A percentile compares a stretch with the other conserved stretches of the same genome.
phyloP scores from a whole-genome alignment of 805 yeast species.

The Candida tallmaniae region DNA sequence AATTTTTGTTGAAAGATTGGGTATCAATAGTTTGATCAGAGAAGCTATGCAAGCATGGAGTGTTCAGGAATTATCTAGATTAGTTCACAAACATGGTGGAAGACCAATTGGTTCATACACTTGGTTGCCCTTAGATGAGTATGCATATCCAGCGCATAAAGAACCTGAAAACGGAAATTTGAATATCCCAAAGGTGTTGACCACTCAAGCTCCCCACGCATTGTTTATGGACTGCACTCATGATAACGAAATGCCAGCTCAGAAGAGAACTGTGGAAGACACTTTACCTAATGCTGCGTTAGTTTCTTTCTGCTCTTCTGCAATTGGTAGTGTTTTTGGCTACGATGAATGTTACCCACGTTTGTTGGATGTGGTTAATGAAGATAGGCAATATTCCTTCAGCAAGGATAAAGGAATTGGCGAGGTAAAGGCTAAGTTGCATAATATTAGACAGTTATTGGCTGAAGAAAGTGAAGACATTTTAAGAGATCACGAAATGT shows the following conservation, averaged over 20 bases:
- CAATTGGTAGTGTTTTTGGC: constrained; percentile 92
- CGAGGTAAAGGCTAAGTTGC: constrained; percentile 57
- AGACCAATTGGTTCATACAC: constrained; percentile 89
- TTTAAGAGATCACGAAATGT: constrained; percentile 69
- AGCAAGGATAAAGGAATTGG: constrained; percentile 62
- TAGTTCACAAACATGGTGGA: constrained; percentile 92
- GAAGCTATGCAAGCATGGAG: constrained; percentile 98
- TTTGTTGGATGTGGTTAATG: constrained; percentile 75
- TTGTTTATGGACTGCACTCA: constrained; percentile 97
- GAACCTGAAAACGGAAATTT: constrained; percentile 34
- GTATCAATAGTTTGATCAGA: constrained; percentile 82
- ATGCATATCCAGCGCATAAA: constrained; percentile 58
- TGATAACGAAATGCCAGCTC: constrained; percentile 86
- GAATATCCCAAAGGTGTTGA: constrained; percentile 61
- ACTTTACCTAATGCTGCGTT: constrained; percentile 93
- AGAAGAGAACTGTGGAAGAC: constrained; percentile 89
- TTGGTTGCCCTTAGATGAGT: constrained; percentile 72
- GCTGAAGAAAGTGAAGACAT: constrained; percentile 56
- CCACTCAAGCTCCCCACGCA: constrained; percentile 82
- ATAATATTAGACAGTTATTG: constrained; percentile 53
- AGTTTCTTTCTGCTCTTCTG: constrained; percentile 88
- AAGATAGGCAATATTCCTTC: constrained; percentile 58
- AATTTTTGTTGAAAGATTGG: constrained; percentile 84
- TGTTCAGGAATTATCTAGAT: constrained; percentile 76
- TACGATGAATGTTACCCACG: constrained; percentile 89